Evolutionary conservation across 441 rosid genomes (phyloP), one percentile per base, ranked within the genome.

Genomic region (Arabidopsis lyrata): DNA sequence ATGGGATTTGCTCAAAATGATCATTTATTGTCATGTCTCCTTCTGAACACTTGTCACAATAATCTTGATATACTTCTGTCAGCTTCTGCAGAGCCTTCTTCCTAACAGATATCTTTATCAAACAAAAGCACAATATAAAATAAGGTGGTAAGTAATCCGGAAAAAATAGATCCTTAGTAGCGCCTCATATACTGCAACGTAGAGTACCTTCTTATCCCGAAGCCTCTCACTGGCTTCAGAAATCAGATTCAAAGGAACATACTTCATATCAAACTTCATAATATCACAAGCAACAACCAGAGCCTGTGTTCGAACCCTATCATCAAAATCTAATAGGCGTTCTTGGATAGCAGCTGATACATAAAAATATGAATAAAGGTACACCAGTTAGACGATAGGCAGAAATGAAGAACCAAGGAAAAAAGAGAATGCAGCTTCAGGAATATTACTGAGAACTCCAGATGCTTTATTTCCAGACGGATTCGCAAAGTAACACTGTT

Each of bases 181-280:
- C 5, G 39, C 69, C 9, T 60, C 59, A 52, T 60, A 66, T 39
- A 44, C 66, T 55, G 41, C 14, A 65, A 65, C 11, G 6, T 62
- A 36, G 53, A 60, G 20, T 82, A 87, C 98, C 97, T 91, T 95
- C 92, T 93, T 95, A 86, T 95, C 97, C 78, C 97, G 87, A 73
- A 95, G 94, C 72, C 99, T 91, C 82, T 93, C 97, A 66, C 80
- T 73, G 58, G 87, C 83, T 81, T 83, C 91, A 80, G 83, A 82
- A 78, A 91, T 77, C 56, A 95, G 66, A 70, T 78, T 85, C 58
- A 81, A 72, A 35, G 94, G 83, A 80, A 84, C 78, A 73, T 70
- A 67, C 74, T 86, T 86, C 44, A 82, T 80, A 81, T 87, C 83
- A 67, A 74, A 78, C 83, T 77, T 86, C 77, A 89, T 88, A 68